phyloP scores from a whole-genome alignment of 768 basidiomycete genomes.

The Amanita muscaria region DNA sequence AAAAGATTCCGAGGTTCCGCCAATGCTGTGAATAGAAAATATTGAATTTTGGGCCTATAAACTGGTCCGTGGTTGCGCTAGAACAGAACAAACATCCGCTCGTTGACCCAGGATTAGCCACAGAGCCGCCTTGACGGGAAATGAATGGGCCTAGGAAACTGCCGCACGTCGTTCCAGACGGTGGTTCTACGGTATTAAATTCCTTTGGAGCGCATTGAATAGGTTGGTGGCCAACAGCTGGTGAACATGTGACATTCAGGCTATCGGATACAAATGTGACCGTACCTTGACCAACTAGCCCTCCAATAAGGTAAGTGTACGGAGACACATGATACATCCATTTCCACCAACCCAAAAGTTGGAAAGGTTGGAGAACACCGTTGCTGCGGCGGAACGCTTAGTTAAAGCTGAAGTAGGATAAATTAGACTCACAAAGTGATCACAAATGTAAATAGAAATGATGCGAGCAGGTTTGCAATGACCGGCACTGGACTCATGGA shows the following conservation, averaged over 20 bases:
- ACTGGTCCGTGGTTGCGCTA: slow-evolving; percentile 43
- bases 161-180: slow-evolving; percentile 44
- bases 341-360: slow-evolving; percentile 56
- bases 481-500: slow-evolving; percentile 52
- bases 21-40: slow-evolving; percentile 48
- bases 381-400: slow-evolving; percentile 34
- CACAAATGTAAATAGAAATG: slow-evolving; percentile 53
- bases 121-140: slow-evolving; percentile 42
- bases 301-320: slow-evolving; percentile 44
- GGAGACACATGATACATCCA: slow-evolving; percentile 62
- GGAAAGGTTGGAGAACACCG: slow-evolving; percentile 60
- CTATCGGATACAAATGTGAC: slow-evolving; percentile 19
- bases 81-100: slow-evolving; percentile 49
- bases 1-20: slow-evolving; percentile 44
- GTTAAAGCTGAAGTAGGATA: background rate
- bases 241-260: slow-evolving; percentile 21
- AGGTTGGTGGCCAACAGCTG: slow-evolving; percentile 41
- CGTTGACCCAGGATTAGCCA: slow-evolving; percentile 44
- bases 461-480: slow-evolving; percentile 50
- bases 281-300: slow-evolving; percentile 38
- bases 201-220: slow-evolving; percentile 57
- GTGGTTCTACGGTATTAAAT: slow-evolving; percentile 50
- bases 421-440: slow-evolving; percentile 44
- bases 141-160: slow-evolving; percentile 47
- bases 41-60: slow-evolving; percentile 46